Evolutionary conservation across 768 basidiomycete species (phyloP), one percentile per base, ranked within the genome.

Genomic region (Mycena epipterygia): DNA sequence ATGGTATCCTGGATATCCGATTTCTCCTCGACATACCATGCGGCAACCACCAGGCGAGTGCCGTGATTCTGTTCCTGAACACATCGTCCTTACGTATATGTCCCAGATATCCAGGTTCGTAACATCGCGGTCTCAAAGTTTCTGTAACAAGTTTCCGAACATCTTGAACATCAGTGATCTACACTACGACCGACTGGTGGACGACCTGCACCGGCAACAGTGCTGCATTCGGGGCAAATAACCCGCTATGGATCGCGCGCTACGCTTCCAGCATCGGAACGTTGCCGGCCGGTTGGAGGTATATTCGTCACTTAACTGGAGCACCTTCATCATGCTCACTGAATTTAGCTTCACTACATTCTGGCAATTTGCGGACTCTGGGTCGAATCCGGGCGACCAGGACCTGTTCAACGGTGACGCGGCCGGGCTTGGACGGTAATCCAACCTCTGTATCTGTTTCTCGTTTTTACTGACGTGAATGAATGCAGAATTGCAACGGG

Each of bases 171-270:
- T 25, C 52, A 87, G 88, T 88, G 44, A 89, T 91, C 64, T 91
- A 91, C 72, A 88, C 88, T 32, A 89, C 88, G 5, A 90, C 89
- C 14, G 81, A 86, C 76, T 92, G 91, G 91, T 93, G 91, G 91
- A 87, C 73, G 13, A 84, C 83, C 12, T 93, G 91, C 77, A 92
- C 91, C 3, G 89, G 88, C 0, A 88, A 90, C 76, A 88, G 84
- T 64, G 79, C 81, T 17, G 80, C 79, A 5, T 92, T 92, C 70
- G 84, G 76, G 1, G 62, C 74, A 4, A 85, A 80, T 62, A 90
- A 87, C 75, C 89, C 90, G 3, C 81, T 93, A 3, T 91, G 89
- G 89, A 83, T 92, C 49, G 90, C 91, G 2, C 78, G 81, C 30
- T 91, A 84, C 51, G 76, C 87, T 5, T 86, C 88, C 11, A 71